Base-by-base conservation (phyloP, 257 asterid genomes). In the Capsicum baccatum region DNA sequence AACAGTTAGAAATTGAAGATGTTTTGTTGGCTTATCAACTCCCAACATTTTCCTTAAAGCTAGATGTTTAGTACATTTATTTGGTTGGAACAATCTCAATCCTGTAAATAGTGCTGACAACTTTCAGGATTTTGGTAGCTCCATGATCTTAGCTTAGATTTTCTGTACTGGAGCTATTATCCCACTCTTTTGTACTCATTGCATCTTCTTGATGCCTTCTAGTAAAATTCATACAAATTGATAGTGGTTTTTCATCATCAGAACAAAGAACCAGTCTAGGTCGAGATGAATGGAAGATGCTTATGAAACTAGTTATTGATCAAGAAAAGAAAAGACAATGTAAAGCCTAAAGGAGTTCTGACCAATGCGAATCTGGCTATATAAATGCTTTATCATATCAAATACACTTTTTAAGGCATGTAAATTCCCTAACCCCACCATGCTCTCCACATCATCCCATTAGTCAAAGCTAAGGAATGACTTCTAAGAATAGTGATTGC, bases 381-480 rank as follows among this genome's bases (percentile, higher is more conserved):
- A 15, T 54, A 78, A 78, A 54, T 8, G 50, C 66, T 54, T 78
- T 78, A 54, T 78, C 15, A 54, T 57, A 54, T 78, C 64, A 78
- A 78, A 54, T 54, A 78, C 64, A 26, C 82, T 15, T 78, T 50
- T 54, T 37, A 26, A 78, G 82, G 16, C 33, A 3, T 52, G 47
- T 13, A 26, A 52, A 13, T 55, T 54, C 82, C 54, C 82, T 78
- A 54, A 54, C 60, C 79, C 81, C 82, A 54, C 64, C 82, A 54
- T 47, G 35, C 15, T 33, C 81, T 26, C 64, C 82, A 78, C 50
- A 78, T 33, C 47, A 78, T 33, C 81, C 81, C 48, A 76, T 76
- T 76, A 5, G 8, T 76, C 63, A 76, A 52, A 52, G 81, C 60
- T 52, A 55, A 76, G 63, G n/a, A 52, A 26, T 52, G 81, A 50